A percentile compares a stretch with the other conserved stretches of the same genome.
These are phyloP conservation scores for Chaetomiaceae sp. DNA, from an alignment of 2,329 filamentous ascomycete species.

Conservation along the genomic window DNA sequence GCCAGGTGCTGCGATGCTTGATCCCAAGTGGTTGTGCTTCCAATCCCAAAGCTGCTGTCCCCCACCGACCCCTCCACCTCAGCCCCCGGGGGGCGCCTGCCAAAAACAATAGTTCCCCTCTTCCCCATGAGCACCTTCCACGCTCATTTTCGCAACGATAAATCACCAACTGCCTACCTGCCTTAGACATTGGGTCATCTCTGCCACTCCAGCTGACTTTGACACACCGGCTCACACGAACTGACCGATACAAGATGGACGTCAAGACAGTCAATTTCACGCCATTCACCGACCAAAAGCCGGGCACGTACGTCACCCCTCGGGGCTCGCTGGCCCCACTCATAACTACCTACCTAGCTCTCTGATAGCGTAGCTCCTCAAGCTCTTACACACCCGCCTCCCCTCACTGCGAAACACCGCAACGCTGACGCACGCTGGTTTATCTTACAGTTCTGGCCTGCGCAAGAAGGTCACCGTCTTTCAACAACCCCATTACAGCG, in stretches of 20 bases:
- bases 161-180: no score
- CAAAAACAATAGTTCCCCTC: no score
- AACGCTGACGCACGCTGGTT: neutral
- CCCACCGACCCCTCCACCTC: no score
- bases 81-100: no score
- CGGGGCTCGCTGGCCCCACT: neutral
- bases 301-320: conserved; percentile 76
- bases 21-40: no score
- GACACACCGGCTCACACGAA: neutral
- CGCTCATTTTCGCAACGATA: no score
- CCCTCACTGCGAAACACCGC: neutral
- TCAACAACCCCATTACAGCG: conserved; percentile 90
- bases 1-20: no score
- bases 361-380: neutral
- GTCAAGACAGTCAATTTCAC: conserved; percentile 72
- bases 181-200: neutral
- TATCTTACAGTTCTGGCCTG: conserved; percentile 71
- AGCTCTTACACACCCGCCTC: neutral
- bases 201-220: no score
- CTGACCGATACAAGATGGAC: conserved; percentile 49
- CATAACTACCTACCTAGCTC: neutral
- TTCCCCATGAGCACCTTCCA: no score
- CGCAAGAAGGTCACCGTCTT: conserved; percentile 99
- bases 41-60: no score
- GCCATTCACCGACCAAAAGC: conserved; percentile 94